Evolutionary conservation across 768 basidiomycete species (phyloP), one percentile per base, ranked within the genome.

Genomic region (Boletus subparvulus): DNA sequence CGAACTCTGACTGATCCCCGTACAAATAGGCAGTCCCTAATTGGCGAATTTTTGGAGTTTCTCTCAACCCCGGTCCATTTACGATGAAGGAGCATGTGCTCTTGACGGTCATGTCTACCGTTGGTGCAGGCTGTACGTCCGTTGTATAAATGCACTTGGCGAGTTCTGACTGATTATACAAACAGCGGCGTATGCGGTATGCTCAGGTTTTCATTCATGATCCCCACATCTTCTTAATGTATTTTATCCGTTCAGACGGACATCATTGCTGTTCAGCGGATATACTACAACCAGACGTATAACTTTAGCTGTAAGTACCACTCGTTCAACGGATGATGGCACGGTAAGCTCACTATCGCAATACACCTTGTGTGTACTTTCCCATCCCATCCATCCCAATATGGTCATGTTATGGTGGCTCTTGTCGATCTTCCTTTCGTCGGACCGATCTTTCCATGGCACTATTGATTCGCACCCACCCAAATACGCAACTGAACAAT

Each of bases 41-140:
- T 24, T 73, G 78, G 55, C 74, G 68, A 32, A 67, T 90, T 4
- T 82, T 85, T 35, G 86, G 87, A 19, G 41, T 83, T 19, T 72
- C 80, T 17, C 67, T 89, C 44, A 90, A 89, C 68, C 87, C 87
- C n/a, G 90, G 90, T 4, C 86, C 83, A 1, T 91, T 89, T 66
- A 82, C 80, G 21, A 86, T 91, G 67, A 90, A 92, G 73, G 90
- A 82, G 56, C 82, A 82, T 59, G 84, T 86, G 0, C 69, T 91
- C 21, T 79, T 88, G 48, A 88, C 83, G 1, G 83, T 90, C 60
- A 88, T 88, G 73, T 83, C 85, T 2, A 78, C 78, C 49, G 76
- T 80, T 19, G 75, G 72, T n/a, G 61, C 59, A 16, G 16, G 45
- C 40, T 59, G 70, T 72, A 51, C 47, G 70, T 70, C 24, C 43